phyloP scores from a whole-genome alignment of 495 filamentous ascomycete genomes.

The Penicillium turbatum region DNA sequence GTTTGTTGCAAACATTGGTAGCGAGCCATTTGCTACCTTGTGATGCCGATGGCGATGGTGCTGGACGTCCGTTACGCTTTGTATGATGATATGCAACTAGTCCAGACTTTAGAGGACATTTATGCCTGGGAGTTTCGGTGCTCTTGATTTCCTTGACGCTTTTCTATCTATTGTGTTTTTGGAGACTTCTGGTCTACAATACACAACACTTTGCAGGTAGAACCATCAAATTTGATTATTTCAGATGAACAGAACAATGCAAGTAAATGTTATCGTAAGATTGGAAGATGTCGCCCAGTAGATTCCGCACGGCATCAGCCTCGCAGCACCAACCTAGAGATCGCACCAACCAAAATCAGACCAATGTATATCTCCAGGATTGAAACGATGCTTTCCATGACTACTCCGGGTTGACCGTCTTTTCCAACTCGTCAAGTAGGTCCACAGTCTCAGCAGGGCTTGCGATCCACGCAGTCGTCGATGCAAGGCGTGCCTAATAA shows the following conservation, averaged over 20 bases:
- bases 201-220: constrained; percentile 8
- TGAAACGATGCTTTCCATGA: not conserved
- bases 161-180: not conserved
- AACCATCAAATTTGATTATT: constrained; percentile 3
- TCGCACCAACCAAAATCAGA: not conserved
- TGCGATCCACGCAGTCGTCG: constrained; percentile 84
- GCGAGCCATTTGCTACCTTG: constrained; percentile 1
- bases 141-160: not conserved
- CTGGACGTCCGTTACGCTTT: constrained; percentile 21
- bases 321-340: not conserved
- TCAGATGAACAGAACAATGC: not conserved
- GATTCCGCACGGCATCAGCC: too few species aligned
- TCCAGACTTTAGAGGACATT: constrained; percentile 10
- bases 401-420: constrained; percentile 7
- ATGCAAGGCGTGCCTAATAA: constrained; percentile 54
- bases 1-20: not conserved
- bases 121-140: constrained; percentile 11
- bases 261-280: not conserved
- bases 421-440: constrained; percentile 66
- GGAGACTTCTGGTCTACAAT: too few species aligned
- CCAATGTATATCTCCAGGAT: not conserved
- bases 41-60: not conserved
- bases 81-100: constrained; percentile 24
- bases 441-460: constrained; percentile 85
- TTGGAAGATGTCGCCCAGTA: not conserved